phyloP scores from a whole-genome alignment of 495 filamentous ascomycete genomes.

The Annulohypoxylon moriforme region DNA sequence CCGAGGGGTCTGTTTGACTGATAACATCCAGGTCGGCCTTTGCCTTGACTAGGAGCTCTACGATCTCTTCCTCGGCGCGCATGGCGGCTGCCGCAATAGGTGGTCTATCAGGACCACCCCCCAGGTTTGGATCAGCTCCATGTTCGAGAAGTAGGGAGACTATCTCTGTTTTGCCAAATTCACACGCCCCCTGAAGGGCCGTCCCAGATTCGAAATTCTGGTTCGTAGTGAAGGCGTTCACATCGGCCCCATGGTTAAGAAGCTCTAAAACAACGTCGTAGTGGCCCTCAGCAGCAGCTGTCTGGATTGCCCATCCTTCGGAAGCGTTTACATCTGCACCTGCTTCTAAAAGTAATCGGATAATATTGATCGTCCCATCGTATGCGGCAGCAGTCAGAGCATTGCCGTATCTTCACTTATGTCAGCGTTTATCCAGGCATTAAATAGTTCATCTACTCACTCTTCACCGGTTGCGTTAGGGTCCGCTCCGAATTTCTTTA shows the following conservation, averaged over 20 bases:
- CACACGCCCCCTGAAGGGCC: constrained; percentile 49
- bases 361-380: constrained; percentile 46
- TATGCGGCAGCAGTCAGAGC: constrained; percentile 47
- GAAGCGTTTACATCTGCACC: constrained; percentile 46
- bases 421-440: constrained; percentile 21
- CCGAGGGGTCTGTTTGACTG: constrained; percentile 24
- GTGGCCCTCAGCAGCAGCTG: constrained; percentile 49
- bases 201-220: constrained; percentile 46
- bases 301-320: constrained; percentile 49
- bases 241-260: constrained; percentile 47
- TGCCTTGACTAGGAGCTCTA: constrained; percentile 44
- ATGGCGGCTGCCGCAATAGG: constrained; percentile 47
- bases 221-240: constrained; percentile 45
- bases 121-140: constrained; percentile 47
- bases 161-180: constrained; percentile 45
- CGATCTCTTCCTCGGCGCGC: constrained; percentile 43
- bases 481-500: constrained; percentile 41
- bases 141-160: constrained; percentile 48
- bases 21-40: constrained; percentile 44
- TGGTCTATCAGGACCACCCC: constrained; percentile 42
- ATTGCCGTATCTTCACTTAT: constrained; percentile 43
- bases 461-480: constrained; percentile 48
- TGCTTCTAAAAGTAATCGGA: constrained; percentile 43
- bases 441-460: constrained; percentile 30
- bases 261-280: constrained; percentile 48